phyloP scores from a whole-genome alignment of 371 early-diverging fungal species.

The Syncephalastrum racemosum region DNA sequence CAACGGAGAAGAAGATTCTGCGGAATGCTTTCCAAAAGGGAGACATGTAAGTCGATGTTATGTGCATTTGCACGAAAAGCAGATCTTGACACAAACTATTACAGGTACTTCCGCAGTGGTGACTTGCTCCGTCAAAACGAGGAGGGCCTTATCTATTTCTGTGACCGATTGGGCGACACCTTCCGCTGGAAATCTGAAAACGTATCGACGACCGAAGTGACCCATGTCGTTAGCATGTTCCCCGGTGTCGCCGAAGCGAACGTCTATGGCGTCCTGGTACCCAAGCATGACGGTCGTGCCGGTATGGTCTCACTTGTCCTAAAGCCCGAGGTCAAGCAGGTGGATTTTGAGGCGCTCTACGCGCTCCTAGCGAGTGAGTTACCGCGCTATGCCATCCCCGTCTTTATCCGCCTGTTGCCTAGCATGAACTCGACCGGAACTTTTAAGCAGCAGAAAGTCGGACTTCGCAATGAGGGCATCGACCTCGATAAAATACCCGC shows the following conservation, averaged over 20 bases:
- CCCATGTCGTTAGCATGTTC: conserved; percentile 50
- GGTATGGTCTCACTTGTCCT: too few species aligned
- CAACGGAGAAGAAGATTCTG: conserved; percentile 52
- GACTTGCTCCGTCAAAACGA: conserved; percentile 57
- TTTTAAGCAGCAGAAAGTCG: conserved; percentile 55
- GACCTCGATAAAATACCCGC: conserved; percentile 26
- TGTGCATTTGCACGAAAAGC: too few species aligned
- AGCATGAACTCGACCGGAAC: conserved; percentile 52
- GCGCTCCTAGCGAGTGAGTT: conserved; percentile 32
- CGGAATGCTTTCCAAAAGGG: conserved; percentile 25
- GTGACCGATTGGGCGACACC: conserved; percentile 76
- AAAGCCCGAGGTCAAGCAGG: not conserved
- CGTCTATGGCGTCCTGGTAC: conserved; percentile 55
- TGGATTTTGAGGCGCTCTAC: conserved; percentile 41
- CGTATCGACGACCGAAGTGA: conserved; percentile 64
- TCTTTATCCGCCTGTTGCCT: conserved; percentile 54
- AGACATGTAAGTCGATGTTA: conserved; percentile 24
- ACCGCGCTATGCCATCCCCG: conserved; percentile 62
- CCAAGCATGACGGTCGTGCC: conserved; percentile 60
- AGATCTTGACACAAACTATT: conserved; percentile 13
- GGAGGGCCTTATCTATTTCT: conserved; percentile 68
- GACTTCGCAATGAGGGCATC: conserved; percentile 45
- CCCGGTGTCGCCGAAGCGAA: conserved; percentile 61
- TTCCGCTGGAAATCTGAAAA: conserved; percentile 70
- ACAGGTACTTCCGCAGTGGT: conserved; percentile 62